phyloP scores from a whole-genome alignment of 2,329 filamentous ascomycete species.

The Aureobasidium sp. region DNA sequence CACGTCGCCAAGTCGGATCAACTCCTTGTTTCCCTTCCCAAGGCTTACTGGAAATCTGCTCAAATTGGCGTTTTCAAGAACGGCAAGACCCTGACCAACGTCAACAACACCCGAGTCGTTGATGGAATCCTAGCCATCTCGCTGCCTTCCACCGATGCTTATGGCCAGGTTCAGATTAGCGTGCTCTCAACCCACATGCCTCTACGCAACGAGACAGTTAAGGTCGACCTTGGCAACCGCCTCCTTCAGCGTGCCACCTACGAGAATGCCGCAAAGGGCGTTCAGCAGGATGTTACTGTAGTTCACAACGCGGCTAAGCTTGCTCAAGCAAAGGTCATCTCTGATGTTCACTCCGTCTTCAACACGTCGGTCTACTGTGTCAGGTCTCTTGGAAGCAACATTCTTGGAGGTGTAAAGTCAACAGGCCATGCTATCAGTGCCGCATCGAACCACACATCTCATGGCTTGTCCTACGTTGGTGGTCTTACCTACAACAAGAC shows the following conservation, averaged over 20 bases:
- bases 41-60: background rate
- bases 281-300: slow-evolving; percentile 9
- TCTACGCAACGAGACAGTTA: slow-evolving; percentile 6
- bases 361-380: background rate
- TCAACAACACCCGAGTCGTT: slow-evolving; percentile 5
- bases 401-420: background rate
- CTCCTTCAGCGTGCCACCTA: slow-evolving; percentile 12
- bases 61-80: slow-evolving; percentile 2
- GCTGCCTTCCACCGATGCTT: slow-evolving; percentile 1
- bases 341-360: slow-evolving; percentile 5
- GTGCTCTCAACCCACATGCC: background rate
- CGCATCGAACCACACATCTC: background rate
- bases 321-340: slow-evolving; percentile 2
- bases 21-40: slow-evolving; percentile 7
- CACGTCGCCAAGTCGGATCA: slow-evolving; percentile 7
- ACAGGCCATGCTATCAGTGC: background rate
- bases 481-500: slow-evolving; percentile 6
- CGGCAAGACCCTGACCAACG: background rate
- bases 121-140: slow-evolving; percentile 1
- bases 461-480: background rate
- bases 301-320: slow-evolving; percentile 7
- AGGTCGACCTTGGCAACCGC: slow-evolving; percentile 11
- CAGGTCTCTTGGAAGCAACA: background rate
- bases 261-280: slow-evolving; percentile 8
- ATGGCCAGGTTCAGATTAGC: slow-evolving; percentile 7